Percentiles rank a stretch among this genome's conserved stretches.
Conservation (phyloP, 768 basidiomycete genomes). For the Udeniomyces megalosporus region DNA sequence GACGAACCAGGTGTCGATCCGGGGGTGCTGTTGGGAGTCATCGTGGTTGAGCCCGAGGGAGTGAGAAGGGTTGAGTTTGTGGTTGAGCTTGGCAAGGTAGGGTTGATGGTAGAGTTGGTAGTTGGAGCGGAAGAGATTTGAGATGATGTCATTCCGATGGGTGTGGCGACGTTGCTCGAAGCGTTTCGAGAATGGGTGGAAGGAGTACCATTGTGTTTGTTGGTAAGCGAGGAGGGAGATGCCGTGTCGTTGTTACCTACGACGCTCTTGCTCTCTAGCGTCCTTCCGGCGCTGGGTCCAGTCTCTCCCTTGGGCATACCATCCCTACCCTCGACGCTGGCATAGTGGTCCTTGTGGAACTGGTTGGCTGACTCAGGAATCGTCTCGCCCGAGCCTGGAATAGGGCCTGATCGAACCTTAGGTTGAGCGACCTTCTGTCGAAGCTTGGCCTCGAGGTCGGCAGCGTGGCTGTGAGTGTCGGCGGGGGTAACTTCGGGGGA, state of each 20-base stretch:
- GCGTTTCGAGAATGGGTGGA: not conserved
- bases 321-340: not conserved
- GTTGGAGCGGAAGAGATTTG: slow-evolving; percentile 2
- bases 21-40: not conserved
- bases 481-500: not conserved
- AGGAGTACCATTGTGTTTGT: not conserved
- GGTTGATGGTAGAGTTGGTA: not conserved
- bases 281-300: too few species aligned
- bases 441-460: not conserved
- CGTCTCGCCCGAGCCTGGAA: not conserved
- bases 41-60: not conserved
- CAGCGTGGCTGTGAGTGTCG: not conserved
- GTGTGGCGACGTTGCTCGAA: not conserved
- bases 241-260: not conserved
- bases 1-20: not conserved
- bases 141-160: not conserved
- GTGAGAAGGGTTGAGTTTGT: not conserved
- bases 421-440: not conserved
- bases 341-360: not conserved
- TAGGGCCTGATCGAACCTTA: not conserved
- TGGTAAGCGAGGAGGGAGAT: not conserved
- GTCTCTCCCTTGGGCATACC: too few species aligned
- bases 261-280: not conserved
- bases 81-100: not conserved
- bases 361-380: not conserved